Conservation (phyloP, 306 rosid genomes). For the Prunus salicina region DNA sequence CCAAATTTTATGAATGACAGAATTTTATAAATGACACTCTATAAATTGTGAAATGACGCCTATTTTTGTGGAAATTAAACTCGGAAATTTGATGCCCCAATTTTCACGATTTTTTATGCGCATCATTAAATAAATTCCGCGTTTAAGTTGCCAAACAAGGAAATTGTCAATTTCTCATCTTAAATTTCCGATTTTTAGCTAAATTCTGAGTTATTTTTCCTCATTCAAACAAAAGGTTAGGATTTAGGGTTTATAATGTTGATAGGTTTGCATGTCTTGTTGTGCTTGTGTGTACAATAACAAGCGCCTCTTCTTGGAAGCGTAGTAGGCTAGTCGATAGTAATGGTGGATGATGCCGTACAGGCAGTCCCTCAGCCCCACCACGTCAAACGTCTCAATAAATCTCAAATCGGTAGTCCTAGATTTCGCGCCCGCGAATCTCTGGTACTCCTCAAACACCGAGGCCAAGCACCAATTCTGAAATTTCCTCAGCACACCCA, state of each 20-base stretch:
- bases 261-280: background rate
- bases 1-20: no score
- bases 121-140: no score
- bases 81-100: no score
- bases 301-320: conserved; percentile 53
- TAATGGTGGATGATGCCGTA: conserved; percentile 49
- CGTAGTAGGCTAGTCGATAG: background rate
- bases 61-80: no score
- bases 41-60: no score
- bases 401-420: conserved; percentile 61
- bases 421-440: conserved; percentile 55
- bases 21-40: no score
- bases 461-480: conserved; percentile 86
- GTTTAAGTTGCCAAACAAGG: no score
- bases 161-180: no score
- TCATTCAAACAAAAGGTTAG: no score
- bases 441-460: conserved; percentile 73
- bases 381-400: conserved; percentile 56
- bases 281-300: no score
- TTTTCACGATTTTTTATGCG: accelerated
- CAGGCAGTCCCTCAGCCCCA: conserved; percentile 60
- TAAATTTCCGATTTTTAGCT: accelerated
- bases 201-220: no score
- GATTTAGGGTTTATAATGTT: background rate
- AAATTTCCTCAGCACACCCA: conserved; percentile 76